phyloP scores from a whole-genome alignment of 164 flowering plant species.

The Chimonanthus praecox region DNA sequence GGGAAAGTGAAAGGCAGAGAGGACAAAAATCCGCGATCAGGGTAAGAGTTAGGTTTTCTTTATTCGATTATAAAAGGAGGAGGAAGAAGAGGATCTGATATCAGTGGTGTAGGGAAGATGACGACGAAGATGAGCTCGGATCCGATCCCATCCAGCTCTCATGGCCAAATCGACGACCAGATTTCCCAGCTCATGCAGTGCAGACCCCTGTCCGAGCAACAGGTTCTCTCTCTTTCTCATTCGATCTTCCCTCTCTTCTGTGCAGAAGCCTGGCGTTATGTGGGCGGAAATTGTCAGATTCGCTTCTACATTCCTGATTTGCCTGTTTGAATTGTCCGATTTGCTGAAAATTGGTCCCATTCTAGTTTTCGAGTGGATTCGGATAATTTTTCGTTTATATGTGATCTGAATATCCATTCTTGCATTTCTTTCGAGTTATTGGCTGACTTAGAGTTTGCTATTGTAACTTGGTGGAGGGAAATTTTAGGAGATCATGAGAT shows the following conservation, averaged over 20 bases:
- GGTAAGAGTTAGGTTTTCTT: background rate
- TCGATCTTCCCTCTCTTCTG: background rate
- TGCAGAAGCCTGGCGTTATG: background rate
- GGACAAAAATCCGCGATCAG: background rate
- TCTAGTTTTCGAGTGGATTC: too few relatives aligned
- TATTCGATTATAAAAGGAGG: background rate
- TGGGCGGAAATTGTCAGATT: background rate
- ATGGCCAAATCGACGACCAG: slow-evolving; percentile 77
- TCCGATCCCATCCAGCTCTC: slow-evolving; percentile 24
- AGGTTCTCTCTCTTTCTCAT: slow-evolving; percentile 34
- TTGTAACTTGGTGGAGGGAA: background rate
- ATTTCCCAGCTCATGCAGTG: slow-evolving; percentile 96
- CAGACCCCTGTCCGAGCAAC: slow-evolving; percentile 85
- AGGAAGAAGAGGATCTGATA: slow-evolving; percentile 16
- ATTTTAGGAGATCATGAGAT: background rate
- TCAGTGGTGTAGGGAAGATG: background rate
- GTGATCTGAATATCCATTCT: background rate
- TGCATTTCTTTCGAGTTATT: background rate
- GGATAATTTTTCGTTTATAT: background rate
- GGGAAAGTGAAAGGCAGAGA: background rate
- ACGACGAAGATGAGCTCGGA: slow-evolving; percentile 52
- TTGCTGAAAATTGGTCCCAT: background rate
- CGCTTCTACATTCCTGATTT: background rate
- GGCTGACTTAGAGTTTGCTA: too few relatives aligned
- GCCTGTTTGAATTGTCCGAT: background rate